Base-by-base conservation (phyloP, 768 basidiomycete genomes). In the Infundibulicybe gibba region DNA sequence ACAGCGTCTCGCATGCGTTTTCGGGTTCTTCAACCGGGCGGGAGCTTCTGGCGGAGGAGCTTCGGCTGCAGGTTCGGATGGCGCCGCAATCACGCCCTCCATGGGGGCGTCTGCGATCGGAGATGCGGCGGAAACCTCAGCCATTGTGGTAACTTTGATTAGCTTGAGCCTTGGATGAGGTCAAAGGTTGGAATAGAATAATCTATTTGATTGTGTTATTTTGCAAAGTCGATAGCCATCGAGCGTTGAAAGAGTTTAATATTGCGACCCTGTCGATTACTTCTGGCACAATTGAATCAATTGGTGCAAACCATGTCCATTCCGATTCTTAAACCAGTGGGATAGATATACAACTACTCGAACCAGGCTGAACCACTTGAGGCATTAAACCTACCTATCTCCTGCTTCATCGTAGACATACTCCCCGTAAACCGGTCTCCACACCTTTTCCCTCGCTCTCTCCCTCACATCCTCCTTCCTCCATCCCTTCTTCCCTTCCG, bases 1-100 rank as follows among this genome's bases (percentile, higher is more conserved):
- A 97, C 19, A 97, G 75, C 4, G 94, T 97, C 66, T 97, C 94
- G 43, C 86, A 83, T 43, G 73, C 70, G 53, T 68, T 45, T 55
- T 85, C 81, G 14, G 65, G 58, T 43, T 73, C 74, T 25, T 52
- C 58, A 13, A 65, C 57, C 6, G 51, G 49, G 50, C 48, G 16
- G 19, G 44, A 17, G 52, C 41, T 15, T 54, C 52, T 10, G 49
- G 45, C 21, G 54, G 55, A 43, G 54, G 52, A 4, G 58, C 41
- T 16, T 43, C 56, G 9, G 32, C 32, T 38, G 40, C 15, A 15
- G 52, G 42, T 17, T 55, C 43, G 25, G 15, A 47, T 41, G n/a
- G n/a, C 12, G 56, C 52, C 2, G 52, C 46, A 20, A 63, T 47
- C 14, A 68, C 55, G n/a, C 58, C 69, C 42, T 70, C 64, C 64